Percentiles rank a stretch among this genome's conserved stretches.
Evolutionary conservation across 2,329 filamentous ascomycete genomes (phyloP).

Genomic region (Colletotrichum paranaense): DNA sequence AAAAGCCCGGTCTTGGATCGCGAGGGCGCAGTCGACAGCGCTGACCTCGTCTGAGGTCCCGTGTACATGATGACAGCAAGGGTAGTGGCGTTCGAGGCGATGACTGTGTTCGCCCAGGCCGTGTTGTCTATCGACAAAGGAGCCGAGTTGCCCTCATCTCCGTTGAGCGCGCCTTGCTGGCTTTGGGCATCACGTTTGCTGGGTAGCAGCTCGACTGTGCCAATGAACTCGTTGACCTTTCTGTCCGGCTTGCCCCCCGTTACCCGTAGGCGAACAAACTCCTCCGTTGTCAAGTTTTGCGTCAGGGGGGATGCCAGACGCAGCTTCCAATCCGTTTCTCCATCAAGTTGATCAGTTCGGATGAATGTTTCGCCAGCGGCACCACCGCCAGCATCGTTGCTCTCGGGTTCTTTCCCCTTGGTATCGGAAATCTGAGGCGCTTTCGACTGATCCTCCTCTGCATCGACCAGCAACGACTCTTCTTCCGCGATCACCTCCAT

Average conservation of each 20-base stretch:
- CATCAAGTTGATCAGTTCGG: conserved; percentile 95
- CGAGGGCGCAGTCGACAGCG: conserved; percentile 90
- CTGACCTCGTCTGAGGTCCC: conserved; percentile 91
- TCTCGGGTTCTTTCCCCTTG: conserved; percentile 48
- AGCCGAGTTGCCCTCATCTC: conserved; percentile 64
- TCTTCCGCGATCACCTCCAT: conserved; percentile 40
- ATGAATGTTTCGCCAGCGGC: conserved; percentile 93
- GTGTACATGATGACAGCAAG: conserved; percentile 95
- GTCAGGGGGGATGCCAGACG: conserved; percentile 88
- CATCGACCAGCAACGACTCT: conserved; percentile 55
- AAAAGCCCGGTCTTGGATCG: conserved; percentile 93
- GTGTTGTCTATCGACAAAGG: conserved; percentile 95
- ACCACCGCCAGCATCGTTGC: conserved; percentile 47
- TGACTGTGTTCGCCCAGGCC: conserved; percentile 97
- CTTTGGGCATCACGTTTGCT: conserved; percentile 61
- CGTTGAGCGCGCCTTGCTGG: conserved; percentile 48
- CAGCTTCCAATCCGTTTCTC: conserved; percentile 98
- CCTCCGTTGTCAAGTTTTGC: conserved; percentile 78
- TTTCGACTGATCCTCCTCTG: conserved; percentile 46
- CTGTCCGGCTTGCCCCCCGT: conserved; percentile 91
- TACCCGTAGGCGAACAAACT: conserved; percentile 77
- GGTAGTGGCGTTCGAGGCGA: conserved; percentile 91
- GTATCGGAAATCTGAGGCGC: conserved; percentile 38
- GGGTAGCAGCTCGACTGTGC: conserved; percentile 82
- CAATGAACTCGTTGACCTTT: conserved; percentile 94